Evolutionary conservation across 345 rosid species (phyloP).

Genomic region (Kernera saxatilis): DNA sequence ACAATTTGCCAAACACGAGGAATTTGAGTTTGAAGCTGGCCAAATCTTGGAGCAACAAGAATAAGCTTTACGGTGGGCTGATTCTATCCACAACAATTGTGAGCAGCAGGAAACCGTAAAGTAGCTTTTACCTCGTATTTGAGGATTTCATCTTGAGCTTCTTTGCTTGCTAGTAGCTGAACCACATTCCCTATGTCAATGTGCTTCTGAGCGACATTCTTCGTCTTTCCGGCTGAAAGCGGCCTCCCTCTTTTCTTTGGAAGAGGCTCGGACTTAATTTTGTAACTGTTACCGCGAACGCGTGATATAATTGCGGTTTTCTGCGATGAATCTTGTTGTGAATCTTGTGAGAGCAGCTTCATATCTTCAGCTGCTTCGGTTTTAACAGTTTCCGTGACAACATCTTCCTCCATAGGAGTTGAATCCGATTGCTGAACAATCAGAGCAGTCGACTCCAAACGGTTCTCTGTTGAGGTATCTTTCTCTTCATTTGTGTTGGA

Average conservation of each 20-base stretch:
- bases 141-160: slow-evolving; percentile 74
- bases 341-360: slow-evolving; percentile 36
- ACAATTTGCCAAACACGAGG: background rate
- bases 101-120: background rate
- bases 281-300: slow-evolving; percentile 42
- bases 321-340: slow-evolving; percentile 41
- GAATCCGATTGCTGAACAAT: slow-evolving; percentile 36
- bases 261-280: slow-evolving; percentile 36
- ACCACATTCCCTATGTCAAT: slow-evolving; percentile 55
- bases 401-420: slow-evolving; percentile 37
- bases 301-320: slow-evolving; percentile 56
- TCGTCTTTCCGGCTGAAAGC: slow-evolving; percentile 44
- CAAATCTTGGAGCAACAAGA: background rate
- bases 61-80: background rate
- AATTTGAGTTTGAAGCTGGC: background rate
- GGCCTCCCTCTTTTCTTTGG: slow-evolving; percentile 66
- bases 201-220: slow-evolving; percentile 41
- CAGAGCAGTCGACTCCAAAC: slow-evolving; percentile 38
- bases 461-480: slow-evolving; percentile 31
- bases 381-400: slow-evolving; percentile 37
- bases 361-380: slow-evolving; percentile 40
- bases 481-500: slow-evolving; percentile 27
- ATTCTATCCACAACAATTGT: background rate
- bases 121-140: slow-evolving; percentile 52
- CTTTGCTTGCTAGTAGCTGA: slow-evolving; percentile 49